Evolutionary conservation across 306 rosid genomes (phyloP), one percentile per base, ranked within the genome.

Genomic region (Abrus pulchellus): DNA sequence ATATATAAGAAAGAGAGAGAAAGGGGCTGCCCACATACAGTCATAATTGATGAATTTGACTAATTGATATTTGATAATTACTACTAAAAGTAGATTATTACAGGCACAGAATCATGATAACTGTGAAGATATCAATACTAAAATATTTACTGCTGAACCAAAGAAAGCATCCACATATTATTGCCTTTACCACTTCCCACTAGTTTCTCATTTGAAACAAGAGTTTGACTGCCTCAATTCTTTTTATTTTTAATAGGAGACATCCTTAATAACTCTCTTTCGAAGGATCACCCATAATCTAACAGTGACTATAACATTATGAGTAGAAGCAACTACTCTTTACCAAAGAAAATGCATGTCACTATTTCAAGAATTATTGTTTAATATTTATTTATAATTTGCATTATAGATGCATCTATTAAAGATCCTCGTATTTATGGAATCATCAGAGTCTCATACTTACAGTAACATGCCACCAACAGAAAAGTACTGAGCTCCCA

Each of bases 391-490:
- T 27, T 59, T 75, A 47, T 32, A 45, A 67, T 44, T 41, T 8
- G 12, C 47, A 74, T 67, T n/a, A 69, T 56, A 68, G n/a, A 71
- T 70, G 83, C 74, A 62, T 82, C 74, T 6, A 65, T 43, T 40
- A 48, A 20, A 57, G 66, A 72, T 74, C 74, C 64, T 27, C 38
- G 45, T 77, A 81, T 70, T 4, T 36, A 36, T 4, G 4, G 4
- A 6, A 76, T 71, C 75, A 81, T 75, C 62, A 34, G 30, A 90
- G 94, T 91, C 82, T 78, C 54, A 52, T 52, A 90, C 99, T 95
- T 84, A 95, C 99, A 91, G 53, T 74, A 95, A 85, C 94, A 90
- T 95, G 90, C 98, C 97, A 60, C 97, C 99, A 74, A 93, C 93
- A 84, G 98, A 91, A 40, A 93, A 86, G 84, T 89, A 93, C 84